Evolutionary conservation across 345 rosid species (phyloP), one percentile per base, ranked within the genome.

Genomic region (Erysimum cheiranthoides): DNA sequence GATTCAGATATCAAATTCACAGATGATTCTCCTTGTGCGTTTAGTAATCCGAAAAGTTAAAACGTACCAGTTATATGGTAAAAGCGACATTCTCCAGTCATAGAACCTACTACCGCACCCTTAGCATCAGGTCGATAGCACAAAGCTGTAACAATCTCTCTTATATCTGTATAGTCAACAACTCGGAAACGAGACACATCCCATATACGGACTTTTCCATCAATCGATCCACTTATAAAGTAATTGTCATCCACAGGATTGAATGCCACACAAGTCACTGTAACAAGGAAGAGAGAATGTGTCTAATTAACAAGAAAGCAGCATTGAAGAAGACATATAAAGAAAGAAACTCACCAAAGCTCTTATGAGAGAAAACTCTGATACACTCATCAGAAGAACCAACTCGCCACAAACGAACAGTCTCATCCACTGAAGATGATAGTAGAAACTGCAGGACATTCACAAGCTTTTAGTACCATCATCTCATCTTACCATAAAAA

Each of bases 131-230:
- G 88, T 9, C 66, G 82, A 45, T 88, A 89, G 65, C 86, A 79
- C 45, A 88, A 83, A 18, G 97, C 93, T 64, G 97, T 85, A 63
- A 91, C 88, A 62, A 89, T 88, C 81, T 89, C 91, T 70, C 84
- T 84, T 61, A 82, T 68, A 64, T 85, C 87, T 5, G 87, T 81
- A 69, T 86, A 89, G 79, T 88, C 91, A 53, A 88, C 85, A 71
- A 91, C 93, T 63, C 52, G 81, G 46, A 87, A 79, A 25, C 43
- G 59, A 13, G 73, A 63, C 25, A 85, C 87, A 82, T 89, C 87
- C 97, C 97, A 91, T 61, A 89, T 82, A 25, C 97, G 91, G 58
- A 89, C 90, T 78, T 79, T 88, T 17, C 90, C 90, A 82, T 88
- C 93, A 10, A 80, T 81, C 21, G 90, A 88, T 71, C 89, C 93